Base-by-base conservation (phyloP, 108 stramenopile species). In the Nitzschia palea region DNA sequence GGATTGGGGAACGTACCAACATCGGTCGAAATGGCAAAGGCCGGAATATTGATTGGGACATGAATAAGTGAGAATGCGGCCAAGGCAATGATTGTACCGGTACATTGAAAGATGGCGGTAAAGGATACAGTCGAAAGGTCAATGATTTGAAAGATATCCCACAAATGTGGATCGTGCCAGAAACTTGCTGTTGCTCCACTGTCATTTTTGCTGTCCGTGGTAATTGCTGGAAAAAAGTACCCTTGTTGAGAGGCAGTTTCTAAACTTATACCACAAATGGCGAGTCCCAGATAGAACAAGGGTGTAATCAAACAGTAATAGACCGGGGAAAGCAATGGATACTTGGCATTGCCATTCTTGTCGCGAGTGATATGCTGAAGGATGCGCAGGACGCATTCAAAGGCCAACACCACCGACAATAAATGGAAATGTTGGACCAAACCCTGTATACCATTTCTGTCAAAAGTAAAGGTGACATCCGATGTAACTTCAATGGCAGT, bases 31-130 rank as follows among this genome's bases (percentile, higher is more conserved):
- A 88, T 77, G 25, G 86, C 84, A 72, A 95, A 86, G 18, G 87
- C 80, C 25, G 94, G 94, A 36, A 95, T 89, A 48, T 95, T 95
- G 42, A 95, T 91, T 26, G 91, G 91, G 18, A 93, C 88, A 59
- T 93, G 91, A 53, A 91, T 73, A 23, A 88, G 68, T 22, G 82
- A 81, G 71, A 93, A 93, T 18, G 83, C 62, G 1, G 78, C 70
- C 27, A 90, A 67, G 0, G 82, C 85, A 20, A 85, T 33, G 74
- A 88, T 70, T 9, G 87, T 87, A n/a, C 85, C 87, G 4, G 82
- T 70, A 20, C 78, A 77, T 23, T 74, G 55, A 4, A 63, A 26
- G 12, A 93, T 79, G 26, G 86, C 86, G 22, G 33, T 59, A 83
- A 83, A 89, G 4, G 84, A 86, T 32, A 87, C 68, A 5, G 77